Percentiles rank a stretch among this genome's conserved stretches.
Evolutionary conservation across 2,329 filamentous ascomycete species (phyloP).

Genomic region (Magnaporthales sp.): DNA sequence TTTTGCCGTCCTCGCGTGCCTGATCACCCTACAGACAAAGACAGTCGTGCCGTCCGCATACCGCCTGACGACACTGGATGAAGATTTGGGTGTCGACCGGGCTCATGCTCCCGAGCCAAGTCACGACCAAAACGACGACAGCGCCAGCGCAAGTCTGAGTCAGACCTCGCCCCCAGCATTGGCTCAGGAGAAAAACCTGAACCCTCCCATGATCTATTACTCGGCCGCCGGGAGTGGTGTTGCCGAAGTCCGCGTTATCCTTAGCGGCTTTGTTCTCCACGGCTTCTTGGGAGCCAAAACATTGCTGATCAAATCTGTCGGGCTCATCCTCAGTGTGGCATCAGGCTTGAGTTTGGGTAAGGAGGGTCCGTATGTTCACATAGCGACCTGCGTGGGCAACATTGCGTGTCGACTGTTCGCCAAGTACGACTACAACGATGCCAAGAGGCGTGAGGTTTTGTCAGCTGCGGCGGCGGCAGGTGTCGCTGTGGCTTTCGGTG

Average conservation of each 20-base stretch:
- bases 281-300: conserved; percentile 89
- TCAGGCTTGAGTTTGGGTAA: conserved; percentile 93
- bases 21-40: conserved; percentile 81
- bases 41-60: conserved; percentile 87
- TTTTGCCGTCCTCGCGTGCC: conserved; percentile 64
- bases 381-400: conserved; percentile 90
- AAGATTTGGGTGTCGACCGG: conserved; percentile 71
- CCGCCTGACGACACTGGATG: conserved; percentile 79
- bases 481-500: conserved; percentile 89
- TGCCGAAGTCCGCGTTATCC: conserved; percentile 91
- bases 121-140: conserved; percentile 25
- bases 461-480: conserved; percentile 87
- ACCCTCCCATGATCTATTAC: conserved; percentile 83
- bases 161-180: conserved; percentile 27
- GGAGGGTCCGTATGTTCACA: conserved; percentile 94
- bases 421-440: conserved; percentile 93
- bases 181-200: conserved; percentile 11
- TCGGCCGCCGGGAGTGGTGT: conserved; percentile 93
- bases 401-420: conserved; percentile 88
- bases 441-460: conserved; percentile 86
- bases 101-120: conserved; percentile 23
- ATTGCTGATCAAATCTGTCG: conserved; percentile 74
- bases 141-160: conserved; percentile 21
- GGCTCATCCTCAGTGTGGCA: conserved; percentile 78
- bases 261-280: conserved; percentile 96